Evolutionary conservation across 2,329 filamentous ascomycete species (phyloP), one percentile per base, ranked within the genome.

Genomic region (Curvularia sp.): DNA sequence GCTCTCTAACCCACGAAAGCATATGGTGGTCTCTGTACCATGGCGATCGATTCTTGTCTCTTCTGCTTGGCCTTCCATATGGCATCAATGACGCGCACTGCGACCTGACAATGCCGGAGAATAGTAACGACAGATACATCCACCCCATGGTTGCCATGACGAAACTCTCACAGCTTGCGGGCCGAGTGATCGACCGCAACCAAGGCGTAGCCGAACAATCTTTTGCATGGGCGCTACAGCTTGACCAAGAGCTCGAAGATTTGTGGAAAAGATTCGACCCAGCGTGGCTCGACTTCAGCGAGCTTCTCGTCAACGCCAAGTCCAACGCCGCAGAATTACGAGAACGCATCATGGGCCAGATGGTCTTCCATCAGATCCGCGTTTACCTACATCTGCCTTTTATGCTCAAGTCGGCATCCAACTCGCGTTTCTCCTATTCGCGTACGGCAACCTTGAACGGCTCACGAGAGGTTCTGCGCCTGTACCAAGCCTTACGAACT

Each of bases 61-160:
- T 85, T 18, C 74, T 85, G n/a, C 76, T 86, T 3, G 84, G 84
- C 12, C 77, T 86, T 6, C 84, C 84, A 2, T 79, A 80, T 53
- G 77, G 75, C 28, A 74, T 80, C 38, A 68, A 57, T 58, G 78
- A 81, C 57, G 55, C 69, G 1, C 78, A 79, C 46, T 77, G 75
- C 63, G 74, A 77, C 48, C 66, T 75, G 39, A 68, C 55, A 9
- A 64, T 76, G 42, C 71, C 71, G 3, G 65, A 70, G 4, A 61
- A 68, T n/a, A 58, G 55, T n/a, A 54, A 59, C 9, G 65, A 69
- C 32, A 57, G 68, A 15, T 75, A 66, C 53, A 49, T 74, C 15
- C 66, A 74, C 32, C 75, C 74, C 4, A 47, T 76, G 19, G 53
- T 59, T 39, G 76, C 75, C 56, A 69, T 77, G 39, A 72, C 70